These are phyloP conservation scores for Straminergon stramineum DNA, from an alignment of 225 moss, liverwort and hornwort species.

Conservation along the genomic window DNA sequence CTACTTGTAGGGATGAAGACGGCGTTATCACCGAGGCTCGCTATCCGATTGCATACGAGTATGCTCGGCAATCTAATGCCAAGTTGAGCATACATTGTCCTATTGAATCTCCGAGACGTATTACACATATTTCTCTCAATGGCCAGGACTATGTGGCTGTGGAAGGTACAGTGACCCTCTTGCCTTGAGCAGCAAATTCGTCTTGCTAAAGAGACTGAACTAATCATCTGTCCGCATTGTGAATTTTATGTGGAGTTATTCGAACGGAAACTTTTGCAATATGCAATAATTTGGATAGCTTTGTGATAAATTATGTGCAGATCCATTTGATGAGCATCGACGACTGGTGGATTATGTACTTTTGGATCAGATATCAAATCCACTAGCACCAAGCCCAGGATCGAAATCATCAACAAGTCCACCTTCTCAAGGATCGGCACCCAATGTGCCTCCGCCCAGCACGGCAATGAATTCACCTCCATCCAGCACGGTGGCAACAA, in stretches of 20 bases:
- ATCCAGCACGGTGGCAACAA: background rate
- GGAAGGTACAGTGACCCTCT: slow-evolving; percentile 5
- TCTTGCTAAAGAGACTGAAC: background rate
- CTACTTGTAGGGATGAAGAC: slow-evolving; percentile 25
- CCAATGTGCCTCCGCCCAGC: background rate
- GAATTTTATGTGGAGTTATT: background rate
- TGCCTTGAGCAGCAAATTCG: background rate
- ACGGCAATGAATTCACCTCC: background rate
- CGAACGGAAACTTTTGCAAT: background rate
- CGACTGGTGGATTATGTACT: background rate
- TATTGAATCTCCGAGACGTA: slow-evolving; percentile 13
- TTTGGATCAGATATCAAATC: background rate
- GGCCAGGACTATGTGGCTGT: slow-evolving; percentile 27
- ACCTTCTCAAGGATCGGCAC: background rate
- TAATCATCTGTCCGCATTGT: background rate
- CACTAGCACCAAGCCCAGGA: background rate
- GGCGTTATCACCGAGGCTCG: slow-evolving; percentile 9
- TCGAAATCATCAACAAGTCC: background rate
- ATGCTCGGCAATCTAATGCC: background rate
- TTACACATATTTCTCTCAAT: slow-evolving; percentile 34
- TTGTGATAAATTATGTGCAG: slow-evolving; percentile 1
- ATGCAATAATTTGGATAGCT: background rate
- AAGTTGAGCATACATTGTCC: slow-evolving; percentile 22
- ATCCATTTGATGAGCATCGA: slow-evolving; percentile 11
- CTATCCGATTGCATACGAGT: slow-evolving; percentile 17